Evolutionary conservation across 768 basidiomycete species (phyloP).

Genomic region (Russula ochroleuca): DNA sequence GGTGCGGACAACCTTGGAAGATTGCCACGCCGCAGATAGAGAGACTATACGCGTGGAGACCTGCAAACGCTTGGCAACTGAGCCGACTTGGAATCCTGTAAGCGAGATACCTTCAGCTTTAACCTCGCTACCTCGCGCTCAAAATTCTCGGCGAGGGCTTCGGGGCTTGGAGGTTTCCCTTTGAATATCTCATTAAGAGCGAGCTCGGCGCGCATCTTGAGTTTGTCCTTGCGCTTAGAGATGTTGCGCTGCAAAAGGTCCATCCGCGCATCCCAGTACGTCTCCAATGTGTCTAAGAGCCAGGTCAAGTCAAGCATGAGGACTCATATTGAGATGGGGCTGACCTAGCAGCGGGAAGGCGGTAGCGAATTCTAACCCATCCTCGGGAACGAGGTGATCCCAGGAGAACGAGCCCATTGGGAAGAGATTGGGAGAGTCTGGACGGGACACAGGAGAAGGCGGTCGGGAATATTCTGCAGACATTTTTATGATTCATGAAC

Average conservation of each 20-base stretch:
- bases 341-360: slow-evolving; percentile 83
- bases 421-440: slow-evolving; percentile 31
- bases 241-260: slow-evolving; percentile 79
- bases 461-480: slow-evolving; percentile 35
- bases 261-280: slow-evolving; percentile 88
- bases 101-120: slow-evolving; percentile 66
- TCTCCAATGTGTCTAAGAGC: slow-evolving; percentile 80
- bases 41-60: slow-evolving; percentile 74
- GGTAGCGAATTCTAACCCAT: slow-evolving; percentile 69
- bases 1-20: slow-evolving; percentile 79
- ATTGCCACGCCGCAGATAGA: slow-evolving; percentile 86
- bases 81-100: background rate
- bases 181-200: slow-evolving; percentile 55
- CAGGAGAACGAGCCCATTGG: slow-evolving; percentile 55
- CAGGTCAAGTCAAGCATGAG: slow-evolving; percentile 13
- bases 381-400: slow-evolving; percentile 71
- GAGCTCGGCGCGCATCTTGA: slow-evolving; percentile 79
- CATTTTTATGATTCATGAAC: slow-evolving; percentile 26
- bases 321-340: background rate
- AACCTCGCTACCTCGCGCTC: slow-evolving; percentile 85
- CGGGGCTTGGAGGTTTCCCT: slow-evolving; percentile 56
- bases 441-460: slow-evolving; percentile 35
- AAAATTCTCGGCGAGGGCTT: slow-evolving; percentile 67
- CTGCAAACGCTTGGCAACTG: slow-evolving; percentile 38
- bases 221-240: slow-evolving; percentile 78